Evolutionary conservation across 116 monocot species (phyloP), one percentile per base, ranked within the genome.

Genomic region (Dioscorea cayenensis): DNA sequence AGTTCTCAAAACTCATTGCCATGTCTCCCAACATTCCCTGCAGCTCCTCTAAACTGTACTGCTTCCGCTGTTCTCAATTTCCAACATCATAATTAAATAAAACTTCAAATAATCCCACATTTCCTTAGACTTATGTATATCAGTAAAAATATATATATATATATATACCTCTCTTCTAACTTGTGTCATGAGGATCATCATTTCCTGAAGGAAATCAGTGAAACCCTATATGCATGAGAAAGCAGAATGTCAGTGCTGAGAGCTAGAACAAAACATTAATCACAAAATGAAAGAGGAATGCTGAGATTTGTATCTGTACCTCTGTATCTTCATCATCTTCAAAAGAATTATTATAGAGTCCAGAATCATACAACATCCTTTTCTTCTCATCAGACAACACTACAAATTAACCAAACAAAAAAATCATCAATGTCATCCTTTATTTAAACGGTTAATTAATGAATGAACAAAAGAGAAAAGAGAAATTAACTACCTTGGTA

Each of bases 361-460:
- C 89, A 0, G 77, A 70, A 70, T 89, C 89, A 32, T 89, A 89
- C 62, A 86, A 36, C 20, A 52, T 21, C 43, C 86, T 76, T 79
- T 81, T 81, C 67, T 69, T 81, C 38, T 73, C 72, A 66, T 89
- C 89, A n/a, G 86, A 86, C 60, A 89, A 80, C 51, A 89, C 88
- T 88, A 64, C 51, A 49, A 51, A 25, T 25, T 25, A 25, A 5
- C 67, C n/a, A 20, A 35, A 16, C 49, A 71, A 51, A 18, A 35
- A 61, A 12, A 37, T 29, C 0, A 21, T 43, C 43, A 43, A 43
- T 43, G 43, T 43, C 43, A 7, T 43, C 43, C 43, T 43, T 43
- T 1, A 38, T 43, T 43, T 1, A 43, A 43, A 5, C 12, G 43
- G 38, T 38, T 5, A 38, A 43, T 6, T 7, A 43, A 43, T 43